Percentiles rank a stretch among this genome's conserved stretches.
Evolutionary conservation across 2,329 filamentous ascomycete species (phyloP).

Genomic region (Alternaria sp.): DNA sequence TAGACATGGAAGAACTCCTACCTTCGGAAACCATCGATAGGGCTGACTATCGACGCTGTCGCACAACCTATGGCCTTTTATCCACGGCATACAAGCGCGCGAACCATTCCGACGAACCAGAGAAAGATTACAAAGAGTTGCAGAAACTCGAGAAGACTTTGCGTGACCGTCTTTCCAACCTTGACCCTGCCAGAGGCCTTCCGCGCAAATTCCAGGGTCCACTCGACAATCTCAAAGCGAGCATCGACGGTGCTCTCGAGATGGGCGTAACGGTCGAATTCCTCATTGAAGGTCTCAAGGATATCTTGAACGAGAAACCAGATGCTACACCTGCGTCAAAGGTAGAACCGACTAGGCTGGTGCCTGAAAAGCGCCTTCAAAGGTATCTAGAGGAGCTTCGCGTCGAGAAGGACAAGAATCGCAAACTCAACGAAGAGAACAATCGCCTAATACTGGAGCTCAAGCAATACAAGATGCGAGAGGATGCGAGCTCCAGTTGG

Average conservation of each 20-base stretch:
- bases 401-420: slow-evolving; percentile 16
- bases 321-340: slow-evolving; percentile 10
- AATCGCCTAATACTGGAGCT: slow-evolving; percentile 22
- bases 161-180: slow-evolving; percentile 16
- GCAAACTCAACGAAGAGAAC: slow-evolving; percentile 29
- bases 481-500: not conserved
- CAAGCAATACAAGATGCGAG: slow-evolving; percentile 15
- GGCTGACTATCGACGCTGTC: slow-evolving; percentile 19
- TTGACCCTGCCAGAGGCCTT: slow-evolving; percentile 23
- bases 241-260: slow-evolving; percentile 16
- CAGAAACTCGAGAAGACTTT: slow-evolving; percentile 20
- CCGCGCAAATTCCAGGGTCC: slow-evolving; percentile 22
- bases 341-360: slow-evolving; percentile 15
- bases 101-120: slow-evolving; percentile 9
- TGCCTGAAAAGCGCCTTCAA: slow-evolving; percentile 19
- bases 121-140: slow-evolving; percentile 26
- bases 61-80: slow-evolving; percentile 28
- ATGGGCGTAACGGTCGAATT: slow-evolving; percentile 15
- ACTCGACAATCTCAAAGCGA: slow-evolving; percentile 22
- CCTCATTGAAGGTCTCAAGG: slow-evolving; percentile 7
- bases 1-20: slow-evolving; percentile 25
- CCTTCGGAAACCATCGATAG: slow-evolving; percentile 22
- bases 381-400: slow-evolving; percentile 17
- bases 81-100: slow-evolving; percentile 18
- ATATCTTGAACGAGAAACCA: slow-evolving; percentile 13